These are phyloP conservation scores for Nemania abortiva DNA, from an alignment of 2,329 filamentous ascomycete genomes.

Conservation along the genomic window DNA sequence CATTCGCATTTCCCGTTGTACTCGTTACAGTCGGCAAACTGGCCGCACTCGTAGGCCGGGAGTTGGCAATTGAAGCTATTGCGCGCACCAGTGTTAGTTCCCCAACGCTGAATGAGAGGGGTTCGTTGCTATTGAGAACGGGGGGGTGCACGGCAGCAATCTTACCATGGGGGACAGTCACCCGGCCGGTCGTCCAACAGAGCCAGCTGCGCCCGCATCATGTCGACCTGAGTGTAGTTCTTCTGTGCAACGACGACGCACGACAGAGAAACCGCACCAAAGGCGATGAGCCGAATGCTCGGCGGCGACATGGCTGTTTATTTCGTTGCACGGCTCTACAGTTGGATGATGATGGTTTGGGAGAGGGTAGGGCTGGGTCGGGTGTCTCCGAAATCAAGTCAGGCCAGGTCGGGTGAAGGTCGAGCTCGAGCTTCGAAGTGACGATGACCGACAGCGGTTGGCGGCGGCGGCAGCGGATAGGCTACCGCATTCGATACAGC, in stretches of 20 bases:
- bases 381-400: constrained; percentile 5
- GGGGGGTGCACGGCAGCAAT: constrained; percentile 35
- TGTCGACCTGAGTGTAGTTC: constrained; percentile 72
- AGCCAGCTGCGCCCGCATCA: constrained; percentile 74
- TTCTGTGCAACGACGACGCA: constrained; percentile 52
- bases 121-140: not conserved
- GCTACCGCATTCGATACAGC: constrained; percentile 32
- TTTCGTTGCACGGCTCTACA: not conserved
- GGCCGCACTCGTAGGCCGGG: constrained; percentile 89
- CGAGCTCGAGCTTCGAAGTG: constrained; percentile 12
- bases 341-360: constrained; percentile 1
- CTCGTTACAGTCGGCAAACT: constrained; percentile 89
- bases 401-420: constrained; percentile 3
- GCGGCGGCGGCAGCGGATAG: constrained; percentile 20
- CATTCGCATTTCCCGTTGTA: constrained; percentile 94
- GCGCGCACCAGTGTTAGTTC: constrained; percentile 43
- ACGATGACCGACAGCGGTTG: constrained; percentile 11
- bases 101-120: not conserved
- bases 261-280: constrained; percentile 47
- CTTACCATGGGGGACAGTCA: constrained; percentile 82
- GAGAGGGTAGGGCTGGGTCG: constrained; percentile 4
- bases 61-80: constrained; percentile 96
- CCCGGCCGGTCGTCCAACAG: constrained; percentile 79
- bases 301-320: constrained; percentile 43
- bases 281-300: constrained; percentile 41